phyloP scores from a whole-genome alignment of 441 rosid species.

The Brassica balearica region DNA sequence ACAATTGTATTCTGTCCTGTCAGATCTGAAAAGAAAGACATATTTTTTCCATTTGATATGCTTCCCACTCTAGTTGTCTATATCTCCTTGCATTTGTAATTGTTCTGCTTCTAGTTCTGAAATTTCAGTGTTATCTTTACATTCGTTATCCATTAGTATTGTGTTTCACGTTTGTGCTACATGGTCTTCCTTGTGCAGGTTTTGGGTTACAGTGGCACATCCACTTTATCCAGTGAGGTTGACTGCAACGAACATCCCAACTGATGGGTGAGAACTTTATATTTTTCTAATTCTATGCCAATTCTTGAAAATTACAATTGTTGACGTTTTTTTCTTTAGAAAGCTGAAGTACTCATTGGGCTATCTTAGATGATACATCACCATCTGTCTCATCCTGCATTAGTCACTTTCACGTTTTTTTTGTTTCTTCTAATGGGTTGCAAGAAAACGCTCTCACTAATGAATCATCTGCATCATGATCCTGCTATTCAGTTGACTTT shows the following conservation, averaged over 20 bases:
- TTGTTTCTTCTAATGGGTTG: not conserved
- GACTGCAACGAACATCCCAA: conserved; percentile 57
- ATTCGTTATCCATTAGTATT: conserved; percentile 4
- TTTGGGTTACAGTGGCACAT: conserved; percentile 72
- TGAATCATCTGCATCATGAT: conserved; percentile 5
- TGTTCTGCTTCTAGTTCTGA: conserved; percentile 2
- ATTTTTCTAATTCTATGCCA: not conserved
- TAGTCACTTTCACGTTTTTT: not conserved
- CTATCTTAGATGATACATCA: conserved; percentile 9
- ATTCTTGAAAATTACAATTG: conserved; percentile 9
- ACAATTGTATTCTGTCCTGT: not conserved
- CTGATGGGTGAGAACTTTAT: conserved; percentile 72
- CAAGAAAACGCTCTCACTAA: conserved; percentile 9
- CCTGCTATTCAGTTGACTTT: conserved; percentile 18
- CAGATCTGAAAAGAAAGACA: conserved; percentile 4
- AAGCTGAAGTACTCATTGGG: conserved; percentile 23
- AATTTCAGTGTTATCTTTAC: not conserved
- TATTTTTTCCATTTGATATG: conserved; percentile 1
- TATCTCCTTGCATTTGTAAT: conserved; percentile 3
- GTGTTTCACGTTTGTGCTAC: conserved; percentile 14
- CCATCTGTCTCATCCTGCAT: conserved; percentile 17
- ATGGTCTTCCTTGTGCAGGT: conserved; percentile 55
- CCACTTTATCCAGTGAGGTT: conserved; percentile 82
- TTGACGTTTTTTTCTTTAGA: not conserved
- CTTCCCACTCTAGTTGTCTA: not conserved